A percentile compares a stretch with the other conserved stretches of the same genome.
Evolutionary conservation across 768 basidiomycete genomes (phyloP).

Genomic region (Tricholoma saponaceum): DNA sequence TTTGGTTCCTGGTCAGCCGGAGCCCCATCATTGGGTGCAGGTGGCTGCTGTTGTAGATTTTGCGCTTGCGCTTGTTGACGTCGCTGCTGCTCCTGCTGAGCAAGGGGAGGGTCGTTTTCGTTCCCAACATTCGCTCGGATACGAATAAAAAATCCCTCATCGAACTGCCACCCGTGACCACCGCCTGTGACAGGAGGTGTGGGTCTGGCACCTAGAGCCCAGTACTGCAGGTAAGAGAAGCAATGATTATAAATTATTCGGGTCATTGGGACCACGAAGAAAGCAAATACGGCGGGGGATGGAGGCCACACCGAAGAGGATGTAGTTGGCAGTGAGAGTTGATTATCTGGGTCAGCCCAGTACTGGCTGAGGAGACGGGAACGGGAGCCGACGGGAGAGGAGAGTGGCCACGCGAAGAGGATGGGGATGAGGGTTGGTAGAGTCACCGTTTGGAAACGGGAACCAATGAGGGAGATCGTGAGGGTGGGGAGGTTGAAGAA

Average conservation of each 20-base stretch:
- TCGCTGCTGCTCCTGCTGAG: constrained; percentile 10
- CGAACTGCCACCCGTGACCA: constrained; percentile 18
- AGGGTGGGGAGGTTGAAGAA: constrained; percentile 72
- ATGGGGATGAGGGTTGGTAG: constrained; percentile 39
- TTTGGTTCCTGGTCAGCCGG: constrained; percentile 35
- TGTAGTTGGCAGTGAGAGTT: constrained; percentile 26
- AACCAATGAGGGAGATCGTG: constrained; percentile 61
- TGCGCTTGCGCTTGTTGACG: constrained; percentile 1
- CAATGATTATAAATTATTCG: constrained; percentile 39
- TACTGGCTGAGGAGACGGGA: constrained; percentile 26
- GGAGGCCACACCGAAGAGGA: constrained; percentile 47
- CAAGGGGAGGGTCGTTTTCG: constrained; percentile 12
- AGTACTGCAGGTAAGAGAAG: constrained; percentile 36
- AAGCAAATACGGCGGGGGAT: constrained; percentile 51
- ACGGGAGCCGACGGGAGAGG: constrained; percentile 29
- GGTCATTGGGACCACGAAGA: constrained; percentile 48
- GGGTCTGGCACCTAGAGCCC: constrained; percentile 38
- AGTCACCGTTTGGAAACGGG: constrained; percentile 43
- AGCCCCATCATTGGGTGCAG: constrained; percentile 16
- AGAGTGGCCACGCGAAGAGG: constrained; percentile 44
- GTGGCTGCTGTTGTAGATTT: constrained; percentile 8
- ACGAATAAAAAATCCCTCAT: constrained; percentile 29
- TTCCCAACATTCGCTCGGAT: constrained; percentile 25
- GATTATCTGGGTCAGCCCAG: constrained; percentile 19
- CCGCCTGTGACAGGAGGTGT: constrained; percentile 21